These are phyloP conservation scores for Pulveroboletus sp. DNA, from an alignment of 768 basidiomycete genomes.

Conservation along the genomic window DNA sequence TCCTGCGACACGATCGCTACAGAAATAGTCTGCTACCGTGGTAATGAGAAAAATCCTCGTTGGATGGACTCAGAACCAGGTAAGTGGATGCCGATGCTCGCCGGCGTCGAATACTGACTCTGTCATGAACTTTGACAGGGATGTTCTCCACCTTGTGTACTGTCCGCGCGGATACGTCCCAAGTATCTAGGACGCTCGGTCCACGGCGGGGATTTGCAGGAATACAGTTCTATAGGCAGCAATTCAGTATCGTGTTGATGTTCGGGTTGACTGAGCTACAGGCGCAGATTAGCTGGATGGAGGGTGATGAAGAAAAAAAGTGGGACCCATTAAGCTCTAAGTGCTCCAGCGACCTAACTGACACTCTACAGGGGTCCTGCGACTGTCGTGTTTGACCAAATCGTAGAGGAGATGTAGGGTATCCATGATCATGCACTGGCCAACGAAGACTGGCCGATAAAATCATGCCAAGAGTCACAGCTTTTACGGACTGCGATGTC, in stretches of 20 bases:
- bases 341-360: background rate
- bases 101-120: background rate
- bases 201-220: conserved; percentile 28
- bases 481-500: too few species aligned
- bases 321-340: background rate
- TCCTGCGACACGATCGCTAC: conserved; percentile 28
- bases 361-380: conserved; percentile 25
- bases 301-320: conserved; percentile 29
- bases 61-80: conserved; percentile 31
- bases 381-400: conserved; percentile 30
- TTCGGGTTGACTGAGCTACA: conserved; percentile 46
- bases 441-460: background rate
- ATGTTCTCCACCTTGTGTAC: conserved; percentile 26
- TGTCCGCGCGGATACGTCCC: conserved; percentile 25
- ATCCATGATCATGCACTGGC: background rate
- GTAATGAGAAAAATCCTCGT: conserved; percentile 20
- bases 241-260: conserved; percentile 38
- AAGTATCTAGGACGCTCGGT: conserved; percentile 27
- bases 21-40: conserved; percentile 30
- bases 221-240: conserved; percentile 27
- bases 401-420: conserved; percentile 25
- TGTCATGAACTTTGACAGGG: conserved; percentile 7
- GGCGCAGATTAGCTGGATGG: conserved; percentile 42
- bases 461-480: too few species aligned
- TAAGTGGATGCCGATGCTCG: background rate